Percentiles rank a stretch among this genome's conserved stretches.
Evolutionary conservation across 2,329 filamentous ascomycete genomes (phyloP).

Genomic region (Conoideocrella luteorostrata): DNA sequence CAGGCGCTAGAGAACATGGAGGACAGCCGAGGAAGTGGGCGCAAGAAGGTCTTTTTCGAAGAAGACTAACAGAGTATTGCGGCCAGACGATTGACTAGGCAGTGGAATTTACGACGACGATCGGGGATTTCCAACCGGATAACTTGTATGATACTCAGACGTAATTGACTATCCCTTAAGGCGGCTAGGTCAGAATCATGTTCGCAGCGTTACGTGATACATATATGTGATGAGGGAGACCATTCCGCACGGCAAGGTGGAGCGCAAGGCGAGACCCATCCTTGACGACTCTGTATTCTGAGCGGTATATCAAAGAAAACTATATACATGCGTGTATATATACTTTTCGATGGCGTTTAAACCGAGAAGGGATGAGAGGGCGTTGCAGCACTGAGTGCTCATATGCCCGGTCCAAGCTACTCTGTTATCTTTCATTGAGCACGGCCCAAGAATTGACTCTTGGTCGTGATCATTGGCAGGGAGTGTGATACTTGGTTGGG

Average conservation of each 20-base stretch:
- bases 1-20: conserved; percentile 52
- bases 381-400: conserved; percentile 37
- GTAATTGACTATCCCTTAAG: neutral
- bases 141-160: conserved; percentile 16
- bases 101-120: conserved; percentile 8
- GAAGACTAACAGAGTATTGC: conserved; percentile 21
- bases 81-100: conserved; percentile 17
- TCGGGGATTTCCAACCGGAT: neutral
- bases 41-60: conserved; percentile 48
- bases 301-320: conserved; percentile 54
- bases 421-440: conserved; percentile 4
- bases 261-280: conserved; percentile 70
- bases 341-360: conserved; percentile 12
- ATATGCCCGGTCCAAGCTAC: conserved; percentile 16
- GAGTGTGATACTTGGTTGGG: conserved; percentile 24
- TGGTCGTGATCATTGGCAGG: conserved; percentile 16
- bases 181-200: too few species aligned
- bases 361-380: conserved; percentile 28
- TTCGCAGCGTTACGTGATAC: conserved; percentile 2
- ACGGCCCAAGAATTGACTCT: neutral
- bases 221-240: neutral
- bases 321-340: conserved; percentile 2
- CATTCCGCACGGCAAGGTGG: conserved; percentile 64
- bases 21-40: conserved; percentile 37
- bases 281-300: conserved; percentile 72